These are phyloP conservation scores for Solanum sitiens DNA, from an alignment of 257 asterid genomes.

Conservation along the genomic window DNA sequence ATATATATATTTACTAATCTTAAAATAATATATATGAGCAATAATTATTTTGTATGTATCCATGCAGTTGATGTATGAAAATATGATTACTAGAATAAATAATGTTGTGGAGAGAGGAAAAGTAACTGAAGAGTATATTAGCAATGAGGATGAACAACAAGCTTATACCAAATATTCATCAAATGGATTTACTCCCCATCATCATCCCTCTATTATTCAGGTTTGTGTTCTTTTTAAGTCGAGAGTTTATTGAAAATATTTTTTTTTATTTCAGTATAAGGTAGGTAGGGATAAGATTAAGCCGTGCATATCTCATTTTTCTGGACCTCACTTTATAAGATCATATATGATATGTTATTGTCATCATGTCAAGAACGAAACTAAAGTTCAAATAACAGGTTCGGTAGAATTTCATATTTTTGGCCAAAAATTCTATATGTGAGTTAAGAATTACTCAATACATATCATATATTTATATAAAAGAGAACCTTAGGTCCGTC, in stretches of 20 bases:
- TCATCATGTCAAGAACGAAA: no score
- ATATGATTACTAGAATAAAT: not conserved
- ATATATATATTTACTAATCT: no score
- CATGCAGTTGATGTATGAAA: not conserved
- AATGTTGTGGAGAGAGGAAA: not conserved
- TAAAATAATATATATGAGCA: not conserved
- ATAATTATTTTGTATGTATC: not conserved
- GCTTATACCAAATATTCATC: not conserved
- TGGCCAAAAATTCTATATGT: no score
- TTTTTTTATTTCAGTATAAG: not conserved
- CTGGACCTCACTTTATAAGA: fast-evolving
- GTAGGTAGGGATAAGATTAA: no score
- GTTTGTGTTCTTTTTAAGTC: not conserved
- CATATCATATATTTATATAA: no score
- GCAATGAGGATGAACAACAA: not conserved
- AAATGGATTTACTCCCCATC: not conserved
- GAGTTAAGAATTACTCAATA: no score
- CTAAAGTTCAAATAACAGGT: no score
- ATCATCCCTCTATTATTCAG: not conserved
- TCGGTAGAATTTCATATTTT: no score
- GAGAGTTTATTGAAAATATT: no score
- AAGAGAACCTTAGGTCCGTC: no score
- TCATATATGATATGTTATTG: no score
- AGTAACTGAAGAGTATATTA: not conserved
- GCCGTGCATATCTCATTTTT: no score